Conservation (phyloP, 169 alveolate genomes). For the Babesia divergens region DNA sequence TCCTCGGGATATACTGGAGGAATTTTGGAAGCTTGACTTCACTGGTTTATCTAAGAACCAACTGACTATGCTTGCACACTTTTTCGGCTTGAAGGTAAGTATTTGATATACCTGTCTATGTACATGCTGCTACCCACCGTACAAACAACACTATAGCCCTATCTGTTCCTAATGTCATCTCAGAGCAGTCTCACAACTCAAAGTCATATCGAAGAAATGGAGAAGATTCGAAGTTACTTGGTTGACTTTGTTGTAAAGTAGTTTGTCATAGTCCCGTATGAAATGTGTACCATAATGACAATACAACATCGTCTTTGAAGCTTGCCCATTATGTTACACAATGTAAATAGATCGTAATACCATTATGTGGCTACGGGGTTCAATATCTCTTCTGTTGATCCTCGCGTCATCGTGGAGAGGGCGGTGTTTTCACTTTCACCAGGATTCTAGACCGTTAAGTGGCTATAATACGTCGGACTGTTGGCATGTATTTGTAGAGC, state of each 20-base stretch:
- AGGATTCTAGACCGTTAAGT: too few relatives aligned
- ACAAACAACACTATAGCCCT: background rate
- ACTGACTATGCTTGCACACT: slow-evolving; percentile 23
- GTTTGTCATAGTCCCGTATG: background rate
- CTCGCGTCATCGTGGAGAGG: too few relatives aligned
- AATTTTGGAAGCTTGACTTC: slow-evolving; percentile 50
- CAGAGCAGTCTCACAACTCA: background rate
- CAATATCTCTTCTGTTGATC: background rate
- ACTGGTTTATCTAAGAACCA: slow-evolving; percentile 4
- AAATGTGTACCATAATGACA: background rate
- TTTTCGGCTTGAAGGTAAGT: slow-evolving; percentile 65
- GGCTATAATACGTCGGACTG: too few relatives aligned
- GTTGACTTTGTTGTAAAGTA: background rate
- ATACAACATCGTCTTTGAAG: background rate
- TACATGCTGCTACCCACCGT: background rate
- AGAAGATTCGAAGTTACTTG: slow-evolving; percentile 6
- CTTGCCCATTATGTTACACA: background rate
- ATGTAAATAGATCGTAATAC: background rate
- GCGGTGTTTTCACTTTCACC: too few relatives aligned
- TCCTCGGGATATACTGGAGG: slow-evolving; percentile 26
- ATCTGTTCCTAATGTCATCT: background rate
- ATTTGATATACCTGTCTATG: background rate
- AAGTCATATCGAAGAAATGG: background rate
- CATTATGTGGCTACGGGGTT: slow-evolving; percentile 21
- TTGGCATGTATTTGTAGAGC: too few relatives aligned